Evolutionary conservation across 139 green algal species (phyloP), one percentile per base, ranked within the genome.

Genomic region (Microglena sp.): DNA sequence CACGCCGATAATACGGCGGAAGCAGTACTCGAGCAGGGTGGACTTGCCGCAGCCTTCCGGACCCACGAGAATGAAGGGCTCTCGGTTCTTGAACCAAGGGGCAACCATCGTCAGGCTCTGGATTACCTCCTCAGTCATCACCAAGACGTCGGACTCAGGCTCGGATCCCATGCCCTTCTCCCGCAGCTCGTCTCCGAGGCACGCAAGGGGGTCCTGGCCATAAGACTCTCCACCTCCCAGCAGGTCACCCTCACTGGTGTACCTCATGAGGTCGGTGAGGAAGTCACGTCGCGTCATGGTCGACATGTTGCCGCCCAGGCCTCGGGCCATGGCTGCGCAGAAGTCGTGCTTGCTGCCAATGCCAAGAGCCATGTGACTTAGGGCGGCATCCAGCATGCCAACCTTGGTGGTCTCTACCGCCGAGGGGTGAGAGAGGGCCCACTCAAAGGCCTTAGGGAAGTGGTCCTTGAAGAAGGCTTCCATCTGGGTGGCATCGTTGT

Each of bases 1-100:
- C 18, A 73, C 66, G 28, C 69, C 74, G 30, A 69, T 68, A 28
- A 81, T 65, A 15, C 72, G 62, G 18, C 44, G 58, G 56, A 89
- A 73, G 75, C 77, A 85, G 66, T 84, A 78, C 29, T 87, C 70
- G 21, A 94, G 65, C 43, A 89, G 71, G 2, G 73, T 75, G 27
- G 71, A 66, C 73, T 94, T 94, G 64, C 87, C 85, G 44, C 78
- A 86, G 26, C 87, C 87, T 32, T 85, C 74, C 3, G 86, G 84
- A 2, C 86, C 86, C 45, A 87, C 77, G 50, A 93, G 63, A 27
- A 93, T 34, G 55, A 91, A 79, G 1, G 87, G 84, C 57, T 82
- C 71, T 18, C 79, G 65, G 3, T 15, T 57, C 30, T 73, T 71
- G 43, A 93, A 70, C 87, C 84, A 93, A 0, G 84, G 81, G 11